A percentile compares a stretch with the other conserved stretches of the same genome.
phyloP scores from a whole-genome alignment of 2,329 filamentous ascomycete species.

The Cordyceps javanica region DNA sequence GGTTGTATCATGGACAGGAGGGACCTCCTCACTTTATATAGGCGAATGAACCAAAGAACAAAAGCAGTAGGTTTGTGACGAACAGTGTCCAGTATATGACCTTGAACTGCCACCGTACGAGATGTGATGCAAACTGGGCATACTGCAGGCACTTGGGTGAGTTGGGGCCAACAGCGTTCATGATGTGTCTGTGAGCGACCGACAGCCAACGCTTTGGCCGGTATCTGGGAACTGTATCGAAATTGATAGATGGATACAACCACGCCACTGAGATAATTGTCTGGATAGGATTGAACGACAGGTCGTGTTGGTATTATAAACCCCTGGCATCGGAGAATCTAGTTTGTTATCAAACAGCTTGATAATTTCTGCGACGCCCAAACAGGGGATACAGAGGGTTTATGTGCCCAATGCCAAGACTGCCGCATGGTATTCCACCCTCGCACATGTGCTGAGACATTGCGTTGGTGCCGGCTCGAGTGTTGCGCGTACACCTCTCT shows the following conservation, averaged over 20 bases:
- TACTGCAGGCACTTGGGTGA: constrained; percentile 27
- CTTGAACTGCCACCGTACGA: constrained; percentile 37
- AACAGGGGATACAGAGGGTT: not conserved
- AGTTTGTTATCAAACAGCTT: not conserved
- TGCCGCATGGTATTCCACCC: not conserved
- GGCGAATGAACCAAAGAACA: constrained; percentile 38
- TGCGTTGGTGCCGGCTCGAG: not conserved
- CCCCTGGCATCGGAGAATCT: not conserved
- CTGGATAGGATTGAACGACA: not conserved
- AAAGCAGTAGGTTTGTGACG: constrained; percentile 34
- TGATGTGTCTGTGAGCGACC: not conserved
- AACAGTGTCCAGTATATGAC: constrained; percentile 43
- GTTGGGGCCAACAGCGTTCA: constrained; percentile 12
- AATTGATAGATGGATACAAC: not conserved
- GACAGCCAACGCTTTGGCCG: not conserved
- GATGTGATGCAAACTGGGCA: constrained; percentile 38
- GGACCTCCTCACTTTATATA: constrained; percentile 31
- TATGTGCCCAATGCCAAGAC: constrained; percentile 5
- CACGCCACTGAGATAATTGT: not conserved
- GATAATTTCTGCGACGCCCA: not conserved
- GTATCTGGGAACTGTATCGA: not conserved
- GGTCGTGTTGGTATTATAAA: not conserved
- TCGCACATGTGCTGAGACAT: constrained; percentile 1
- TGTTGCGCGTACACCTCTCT: not conserved
- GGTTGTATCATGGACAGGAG: too few relatives aligned